Evolutionary conservation across 2,329 filamentous ascomycete species (phyloP).

Genomic region (Phialophora chinensis): DNA sequence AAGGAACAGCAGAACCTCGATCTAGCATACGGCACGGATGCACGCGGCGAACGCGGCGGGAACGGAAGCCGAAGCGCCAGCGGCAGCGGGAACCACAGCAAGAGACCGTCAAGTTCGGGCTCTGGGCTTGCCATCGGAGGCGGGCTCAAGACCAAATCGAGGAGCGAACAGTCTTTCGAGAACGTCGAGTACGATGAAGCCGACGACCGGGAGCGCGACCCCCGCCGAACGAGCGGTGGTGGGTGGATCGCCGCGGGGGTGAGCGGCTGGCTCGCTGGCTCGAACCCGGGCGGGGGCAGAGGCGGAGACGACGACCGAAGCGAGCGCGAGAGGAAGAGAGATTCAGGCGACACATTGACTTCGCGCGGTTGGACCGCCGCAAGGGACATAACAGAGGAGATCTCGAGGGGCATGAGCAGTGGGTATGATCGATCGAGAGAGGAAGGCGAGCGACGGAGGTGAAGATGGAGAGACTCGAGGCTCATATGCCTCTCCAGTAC

Average conservation of each 20-base stretch:
- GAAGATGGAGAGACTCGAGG: background rate
- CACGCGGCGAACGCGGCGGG: conserved; percentile 28
- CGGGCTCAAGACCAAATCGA: conserved; percentile 64
- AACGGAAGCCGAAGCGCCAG: conserved; percentile 5
- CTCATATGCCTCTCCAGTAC: no score
- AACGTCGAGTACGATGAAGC: conserved; percentile 81
- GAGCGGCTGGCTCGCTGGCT: conserved; percentile 35
- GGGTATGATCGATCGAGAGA: conserved; percentile 16
- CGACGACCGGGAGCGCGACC: conserved; percentile 45
- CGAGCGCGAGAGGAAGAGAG: conserved; percentile 19
- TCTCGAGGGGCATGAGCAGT: conserved; percentile 32
- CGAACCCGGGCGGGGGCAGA: conserved; percentile 11
- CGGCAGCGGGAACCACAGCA: conserved; percentile 8
- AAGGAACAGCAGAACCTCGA: conserved; percentile 72
- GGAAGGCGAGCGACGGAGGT: conserved; percentile 7
- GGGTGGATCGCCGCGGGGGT: conserved; percentile 36
- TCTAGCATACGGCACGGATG: conserved; percentile 48
- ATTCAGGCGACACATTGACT: conserved; percentile 7
- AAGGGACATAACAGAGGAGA: conserved; percentile 38
- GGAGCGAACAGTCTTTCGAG: conserved; percentile 87
- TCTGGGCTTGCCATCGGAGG: conserved; percentile 18
- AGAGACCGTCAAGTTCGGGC: conserved; percentile 37
- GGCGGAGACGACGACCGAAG: conserved; percentile 19
- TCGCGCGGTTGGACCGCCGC: conserved; percentile 31
- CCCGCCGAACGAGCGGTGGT: conserved; percentile 36